A percentile compares a stretch with the other conserved stretches of the same genome.
These are phyloP conservation scores for Penicillium cosmopolitanum DNA, from an alignment of 495 filamentous ascomycete species.

Conservation along the genomic window DNA sequence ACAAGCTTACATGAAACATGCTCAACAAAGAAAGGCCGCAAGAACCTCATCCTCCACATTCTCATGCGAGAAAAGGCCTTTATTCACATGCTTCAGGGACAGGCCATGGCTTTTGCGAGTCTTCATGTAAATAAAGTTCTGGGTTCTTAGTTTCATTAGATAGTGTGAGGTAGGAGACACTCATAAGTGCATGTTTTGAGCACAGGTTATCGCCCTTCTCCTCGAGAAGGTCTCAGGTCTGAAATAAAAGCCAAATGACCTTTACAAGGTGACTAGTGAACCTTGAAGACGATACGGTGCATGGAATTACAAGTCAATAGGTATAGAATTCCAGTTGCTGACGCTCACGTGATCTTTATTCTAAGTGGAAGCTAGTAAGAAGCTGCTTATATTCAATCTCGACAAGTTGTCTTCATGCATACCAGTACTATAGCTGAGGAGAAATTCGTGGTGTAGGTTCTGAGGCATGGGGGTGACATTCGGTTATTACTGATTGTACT, in stretches of 20 bases:
- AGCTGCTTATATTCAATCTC: too few relatives aligned
- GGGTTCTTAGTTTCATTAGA: neutral
- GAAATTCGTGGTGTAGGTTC: too few relatives aligned
- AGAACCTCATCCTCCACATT: neutral
- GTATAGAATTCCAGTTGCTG: too few relatives aligned
- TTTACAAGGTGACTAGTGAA: neutral
- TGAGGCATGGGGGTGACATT: neutral
- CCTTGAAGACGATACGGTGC: neutral
- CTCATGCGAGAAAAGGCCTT: neutral
- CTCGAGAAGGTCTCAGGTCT: neutral
- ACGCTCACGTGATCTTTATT: too few relatives aligned
- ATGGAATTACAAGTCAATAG: neutral
- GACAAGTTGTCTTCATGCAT: too few relatives aligned
- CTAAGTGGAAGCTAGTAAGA: too few relatives aligned
- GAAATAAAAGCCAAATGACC: neutral
- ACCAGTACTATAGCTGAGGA: too few relatives aligned
- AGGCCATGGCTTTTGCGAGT: conserved; percentile 2
- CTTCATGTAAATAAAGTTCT: neutral
- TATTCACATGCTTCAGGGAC: neutral
- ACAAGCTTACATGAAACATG: neutral
- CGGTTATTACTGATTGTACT: neutral
- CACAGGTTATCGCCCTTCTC: neutral
- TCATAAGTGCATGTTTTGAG: neutral
- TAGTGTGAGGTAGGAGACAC: neutral
- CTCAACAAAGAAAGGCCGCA: neutral